phyloP scores from a whole-genome alignment of 2,329 filamentous ascomycete species.

The Cladosporium colombiae region DNA sequence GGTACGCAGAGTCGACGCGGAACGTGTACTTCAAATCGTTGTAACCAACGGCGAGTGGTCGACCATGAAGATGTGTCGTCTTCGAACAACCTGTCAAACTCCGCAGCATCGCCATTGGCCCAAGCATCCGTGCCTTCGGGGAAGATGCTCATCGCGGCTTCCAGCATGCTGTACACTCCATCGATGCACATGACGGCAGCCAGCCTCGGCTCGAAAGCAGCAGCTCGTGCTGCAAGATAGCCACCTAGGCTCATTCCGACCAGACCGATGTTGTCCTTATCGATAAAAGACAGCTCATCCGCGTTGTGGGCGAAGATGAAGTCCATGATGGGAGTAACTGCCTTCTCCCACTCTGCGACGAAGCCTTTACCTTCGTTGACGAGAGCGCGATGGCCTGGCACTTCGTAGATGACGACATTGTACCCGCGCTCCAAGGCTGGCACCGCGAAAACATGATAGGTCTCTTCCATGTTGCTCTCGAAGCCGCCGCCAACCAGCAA shows the following conservation, averaged over 20 bases:
- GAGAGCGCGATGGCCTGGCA: constrained; percentile 36
- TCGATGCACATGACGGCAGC: constrained; percentile 30
- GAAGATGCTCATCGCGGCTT: constrained; percentile 1
- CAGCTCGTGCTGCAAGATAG: constrained; percentile 36
- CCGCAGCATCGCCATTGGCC: not conserved
- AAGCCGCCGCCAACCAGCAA: constrained; percentile 32
- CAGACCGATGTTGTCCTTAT: constrained; percentile 31
- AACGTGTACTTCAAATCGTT: constrained; percentile 27
- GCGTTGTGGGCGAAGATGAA: constrained; percentile 27
- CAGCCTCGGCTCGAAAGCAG: constrained; percentile 35
- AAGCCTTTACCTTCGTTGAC: constrained; percentile 34
- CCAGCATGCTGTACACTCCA: constrained; percentile 24
- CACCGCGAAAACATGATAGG: constrained; percentile 31
- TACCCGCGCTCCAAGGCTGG: constrained; percentile 36
- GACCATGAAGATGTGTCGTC: not conserved
- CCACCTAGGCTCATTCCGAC: constrained; percentile 37
- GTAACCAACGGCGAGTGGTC: constrained; percentile 18
- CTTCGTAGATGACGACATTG: constrained; percentile 39
- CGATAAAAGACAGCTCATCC: constrained; percentile 25
- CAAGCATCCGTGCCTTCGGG: constrained; percentile 13
- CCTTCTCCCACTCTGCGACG: constrained; percentile 37
- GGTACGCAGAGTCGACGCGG: constrained; percentile 6
- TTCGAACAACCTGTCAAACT: constrained; percentile 19
- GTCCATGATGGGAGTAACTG: constrained; percentile 36
- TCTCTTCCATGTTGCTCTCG: constrained; percentile 37